Evolutionary conservation across 2,329 filamentous ascomycete species (phyloP), one percentile per base, ranked within the genome.

Genomic region (Fusarium subtropicale): DNA sequence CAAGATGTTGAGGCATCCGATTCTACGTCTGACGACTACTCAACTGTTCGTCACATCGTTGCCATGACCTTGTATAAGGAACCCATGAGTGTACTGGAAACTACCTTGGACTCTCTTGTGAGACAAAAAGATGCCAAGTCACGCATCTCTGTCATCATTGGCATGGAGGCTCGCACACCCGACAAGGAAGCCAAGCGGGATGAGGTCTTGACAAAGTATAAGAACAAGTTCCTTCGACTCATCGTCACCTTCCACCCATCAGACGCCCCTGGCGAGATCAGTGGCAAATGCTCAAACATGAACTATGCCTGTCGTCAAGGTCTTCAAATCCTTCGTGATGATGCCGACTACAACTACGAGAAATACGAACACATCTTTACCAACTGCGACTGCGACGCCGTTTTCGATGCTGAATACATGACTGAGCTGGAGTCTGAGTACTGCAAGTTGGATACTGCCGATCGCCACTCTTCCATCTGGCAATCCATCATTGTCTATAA

Each of bases 401-500:
- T 73, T 12, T 73, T 73, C 10, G 68, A 73, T 34, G 46, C 65
- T 2, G 65, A 73, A 38, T 73, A 73, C 50, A 73, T 69, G 62
- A 24, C 63, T 34, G 71, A 73, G n/a, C 50, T 68, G 6, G 66
- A 68, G 22, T 34, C 36, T 1, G 64, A 68, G 15, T 68, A 68
- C 42, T 47, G 30, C 20, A 68, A 68, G 36, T 51, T 68, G 2
- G 55, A 68, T n/a, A 18, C 28, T 9, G 31, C 48, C 3, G 70
- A 73, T 26, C 70, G 71, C 1, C 70, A 73, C 46, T 71, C 70
- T 1, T 73, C 70, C 30, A 73, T 73, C 52, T 73, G 71, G 71
- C 71, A 73, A n/a, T 73, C 71, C 28, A 70, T 73, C 50, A 68
- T 73, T 38, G 41, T 71, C 39, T 73, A 73, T 57, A 73, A 69